Evolutionary conservation across 768 basidiomycete species (phyloP), one percentile per base, ranked within the genome.

Genomic region (Mycena chlorophos): DNA sequence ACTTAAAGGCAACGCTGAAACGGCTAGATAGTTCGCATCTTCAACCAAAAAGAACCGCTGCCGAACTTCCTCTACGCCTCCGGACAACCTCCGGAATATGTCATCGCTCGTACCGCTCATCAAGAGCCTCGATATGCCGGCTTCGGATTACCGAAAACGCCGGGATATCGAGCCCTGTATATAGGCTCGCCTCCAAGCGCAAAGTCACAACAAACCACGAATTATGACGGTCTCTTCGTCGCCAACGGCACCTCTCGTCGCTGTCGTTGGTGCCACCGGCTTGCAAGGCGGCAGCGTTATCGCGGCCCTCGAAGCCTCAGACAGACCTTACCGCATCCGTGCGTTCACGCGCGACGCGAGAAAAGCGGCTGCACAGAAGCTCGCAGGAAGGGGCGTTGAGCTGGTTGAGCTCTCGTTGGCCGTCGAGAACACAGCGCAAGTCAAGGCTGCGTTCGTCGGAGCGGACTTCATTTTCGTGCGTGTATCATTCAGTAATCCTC

Each of bases 241-340:
- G 19, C 22, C 40, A 3, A 45, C 52, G 5, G 55, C 52, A 1
- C 55, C 60, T 3, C 52, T 57, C 26, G 47, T 54, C 43, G 60
- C 53, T 13, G 60, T 61, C 14, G 52, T 57, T 12, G 60, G 60
- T 23, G 48, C 49, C 0, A 61, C 60, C 0, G 60, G 60, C 17
- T 52, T 56, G 26, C 60, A 61, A 51, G 60, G 60, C 10, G 60
- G 60, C 13, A 57, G 55, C 31, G 60, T 61, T 22, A 49, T 54
- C 16, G 43, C 34, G 25, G 60, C 60, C 13, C 52, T 61, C 31
- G 52, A 43, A 2, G 60, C 51, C n/a, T 61, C 60, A 3, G 34
- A 49, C 37, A 53, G 47, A 23, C 28, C 49, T 12, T 61, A 57
- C 37, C 60, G 60, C 46, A 47, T 57, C 49, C 60, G 60, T 2